A percentile compares a stretch with the other conserved stretches of the same genome.
Conservation (phyloP, 2,329 filamentous ascomycete species). For the Catunica adiposa region DNA sequence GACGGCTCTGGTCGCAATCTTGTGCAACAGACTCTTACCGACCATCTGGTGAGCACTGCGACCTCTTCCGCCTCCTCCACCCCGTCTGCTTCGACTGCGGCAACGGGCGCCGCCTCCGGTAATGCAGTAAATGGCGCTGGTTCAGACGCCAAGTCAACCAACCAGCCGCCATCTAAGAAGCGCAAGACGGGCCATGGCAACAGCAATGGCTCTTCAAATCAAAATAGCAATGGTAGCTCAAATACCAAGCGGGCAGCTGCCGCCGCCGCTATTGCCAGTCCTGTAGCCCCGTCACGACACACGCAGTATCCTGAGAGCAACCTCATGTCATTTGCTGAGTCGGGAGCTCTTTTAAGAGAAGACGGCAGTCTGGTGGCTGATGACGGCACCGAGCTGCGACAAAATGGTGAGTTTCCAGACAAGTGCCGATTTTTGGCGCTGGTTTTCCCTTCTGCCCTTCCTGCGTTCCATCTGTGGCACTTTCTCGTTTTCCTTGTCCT, state of each 20-base stretch:
- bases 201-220: conserved; percentile 17
- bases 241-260: conserved; percentile 2
- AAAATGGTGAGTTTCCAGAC: conserved; percentile 55
- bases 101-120: not conserved
- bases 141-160: conserved; percentile 18
- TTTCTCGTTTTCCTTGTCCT: no score
- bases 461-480: no score
- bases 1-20: conserved; percentile 11
- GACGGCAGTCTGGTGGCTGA: conserved; percentile 72
- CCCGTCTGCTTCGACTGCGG: conserved; percentile 3
- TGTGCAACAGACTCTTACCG: conserved; percentile 12
- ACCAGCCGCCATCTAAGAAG: conserved; percentile 51
- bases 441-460: not conserved
- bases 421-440: conserved; percentile 2
- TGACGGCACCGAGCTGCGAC: conserved; percentile 66
- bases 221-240: conserved; percentile 2
- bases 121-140: not conserved
- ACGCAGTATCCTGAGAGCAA: conserved; percentile 46
- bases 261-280: not conserved
- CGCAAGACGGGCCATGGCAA: conserved; percentile 52
- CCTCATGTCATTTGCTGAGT: conserved; percentile 73
- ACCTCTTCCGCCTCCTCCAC: conserved; percentile 2
- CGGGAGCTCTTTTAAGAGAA: conserved; percentile 44
- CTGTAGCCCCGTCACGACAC: conserved; percentile 1
- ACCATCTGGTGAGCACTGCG: conserved; percentile 4